Percentiles rank a stretch among this genome's conserved stretches.
These are phyloP conservation scores for Dendrobium officinale DNA, from an alignment of 106 monocot species.

Conservation along the genomic window DNA sequence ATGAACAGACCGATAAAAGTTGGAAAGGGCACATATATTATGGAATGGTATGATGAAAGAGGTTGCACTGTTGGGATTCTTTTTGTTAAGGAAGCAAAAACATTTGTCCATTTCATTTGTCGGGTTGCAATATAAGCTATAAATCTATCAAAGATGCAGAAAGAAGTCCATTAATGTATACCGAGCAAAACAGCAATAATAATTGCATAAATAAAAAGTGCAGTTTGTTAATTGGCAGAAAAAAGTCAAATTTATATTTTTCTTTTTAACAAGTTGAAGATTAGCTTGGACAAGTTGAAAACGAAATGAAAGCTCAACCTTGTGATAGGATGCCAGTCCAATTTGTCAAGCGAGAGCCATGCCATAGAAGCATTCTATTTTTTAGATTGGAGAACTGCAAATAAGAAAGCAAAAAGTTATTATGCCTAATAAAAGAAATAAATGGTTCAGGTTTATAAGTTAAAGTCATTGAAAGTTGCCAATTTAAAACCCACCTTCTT, in stretches of 20 bases:
- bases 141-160: background rate
- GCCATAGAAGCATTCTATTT: slow-evolving; percentile 98
- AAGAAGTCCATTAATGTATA: background rate
- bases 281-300: background rate
- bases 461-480: background rate
- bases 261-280: background rate
- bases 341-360: slow-evolving; percentile 91
- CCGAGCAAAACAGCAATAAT: background rate
- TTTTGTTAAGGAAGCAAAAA: background rate
- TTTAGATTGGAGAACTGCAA: slow-evolving; percentile 57
- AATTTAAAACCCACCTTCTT: slow-evolving; percentile 39
- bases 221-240: background rate
- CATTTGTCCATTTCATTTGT: background rate
- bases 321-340: slow-evolving; percentile 98
- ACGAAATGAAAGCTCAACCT: slow-evolving; percentile 27
- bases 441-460: background rate
- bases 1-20: background rate
- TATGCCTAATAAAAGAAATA: background rate
- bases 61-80: background rate
- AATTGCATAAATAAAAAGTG: background rate
- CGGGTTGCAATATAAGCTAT: background rate
- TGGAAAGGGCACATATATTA: background rate
- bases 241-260: no score
- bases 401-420: slow-evolving; percentile 12
- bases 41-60: background rate